Evolutionary conservation across 2,329 filamentous ascomycete genomes (phyloP).

Genomic region (Thielaviopsis populi): DNA sequence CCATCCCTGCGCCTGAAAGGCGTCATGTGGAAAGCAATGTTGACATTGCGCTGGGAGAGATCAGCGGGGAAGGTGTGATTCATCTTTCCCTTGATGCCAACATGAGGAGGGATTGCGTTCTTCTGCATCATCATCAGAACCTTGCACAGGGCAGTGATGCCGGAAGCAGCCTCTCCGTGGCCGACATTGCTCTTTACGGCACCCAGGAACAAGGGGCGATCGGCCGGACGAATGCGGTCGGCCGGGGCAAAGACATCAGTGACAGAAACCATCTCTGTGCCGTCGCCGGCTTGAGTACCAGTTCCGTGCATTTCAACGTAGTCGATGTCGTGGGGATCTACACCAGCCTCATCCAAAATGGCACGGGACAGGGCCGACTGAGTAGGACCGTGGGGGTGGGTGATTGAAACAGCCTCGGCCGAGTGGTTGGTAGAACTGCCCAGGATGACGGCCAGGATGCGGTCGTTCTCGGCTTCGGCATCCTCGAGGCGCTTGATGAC

Average conservation of each 20-base stretch:
- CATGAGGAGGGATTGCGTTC: slow-evolving; percentile 47
- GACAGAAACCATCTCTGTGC: slow-evolving; percentile 67
- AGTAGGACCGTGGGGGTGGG: slow-evolving; percentile 62
- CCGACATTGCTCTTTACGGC: slow-evolving; percentile 51
- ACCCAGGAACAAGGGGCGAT: slow-evolving; percentile 45
- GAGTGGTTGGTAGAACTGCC: slow-evolving; percentile 69
- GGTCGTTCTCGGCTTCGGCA: slow-evolving; percentile 62
- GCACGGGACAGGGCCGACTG: slow-evolving; percentile 57
- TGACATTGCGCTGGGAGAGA: slow-evolving; percentile 40
- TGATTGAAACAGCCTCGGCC: slow-evolving; percentile 67
- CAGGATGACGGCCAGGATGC: slow-evolving; percentile 58
- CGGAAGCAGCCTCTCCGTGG: slow-evolving; percentile 47
- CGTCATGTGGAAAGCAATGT: slow-evolving; percentile 40
- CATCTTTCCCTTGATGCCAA: slow-evolving; percentile 50
- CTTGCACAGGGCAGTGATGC: slow-evolving; percentile 47
- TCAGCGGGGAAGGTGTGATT: slow-evolving; percentile 46
- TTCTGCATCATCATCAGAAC: slow-evolving; percentile 51
- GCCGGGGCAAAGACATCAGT: slow-evolving; percentile 38
- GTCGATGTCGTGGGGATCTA: slow-evolving; percentile 61
- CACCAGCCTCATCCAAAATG: slow-evolving; percentile 55
- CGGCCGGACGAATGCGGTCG: slow-evolving; percentile 30
- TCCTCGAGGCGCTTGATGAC: slow-evolving; percentile 69
- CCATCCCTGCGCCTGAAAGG: slow-evolving; percentile 35
- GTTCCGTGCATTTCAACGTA: slow-evolving; percentile 88
- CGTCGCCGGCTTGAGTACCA: slow-evolving; percentile 72